Percentiles rank a stretch among this genome's conserved stretches.
Evolutionary conservation across 345 rosid genomes (phyloP).

Genomic region (Salix arbutifolia): DNA sequence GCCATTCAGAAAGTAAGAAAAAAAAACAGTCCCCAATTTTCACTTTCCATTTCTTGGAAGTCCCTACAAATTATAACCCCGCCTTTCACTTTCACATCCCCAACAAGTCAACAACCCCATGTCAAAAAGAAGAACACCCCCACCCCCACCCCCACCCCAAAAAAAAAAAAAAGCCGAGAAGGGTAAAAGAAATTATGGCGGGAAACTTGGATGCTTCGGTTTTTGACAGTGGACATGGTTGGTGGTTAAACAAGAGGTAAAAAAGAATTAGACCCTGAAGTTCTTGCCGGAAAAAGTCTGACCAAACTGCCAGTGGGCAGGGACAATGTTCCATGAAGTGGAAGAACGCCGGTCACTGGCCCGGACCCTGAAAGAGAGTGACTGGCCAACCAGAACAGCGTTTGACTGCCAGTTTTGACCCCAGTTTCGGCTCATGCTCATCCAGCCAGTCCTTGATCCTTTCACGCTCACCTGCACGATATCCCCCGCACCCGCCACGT

Average conservation of each 20-base stretch:
- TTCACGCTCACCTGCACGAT: slow-evolving; percentile 65
- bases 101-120: not conserved
- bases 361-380: slow-evolving; percentile 78
- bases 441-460: slow-evolving; percentile 69
- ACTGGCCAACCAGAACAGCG: slow-evolving; percentile 69
- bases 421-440: slow-evolving; percentile 95
- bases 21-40: slow-evolving; percentile 1
- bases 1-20: slow-evolving; percentile 1
- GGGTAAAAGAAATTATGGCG: slow-evolving; percentile 5
- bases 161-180: not conserved
- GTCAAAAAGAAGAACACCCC: not conserved
- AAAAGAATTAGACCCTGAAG: slow-evolving; percentile 56
- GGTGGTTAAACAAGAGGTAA: not conserved
- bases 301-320: slow-evolving; percentile 88
- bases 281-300: slow-evolving; percentile 88
- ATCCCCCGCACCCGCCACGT: slow-evolving; percentile 97
- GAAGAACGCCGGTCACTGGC: slow-evolving; percentile 77
- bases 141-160: not conserved
- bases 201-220: slow-evolving; percentile 8
- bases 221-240: no score
- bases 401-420: slow-evolving; percentile 98
- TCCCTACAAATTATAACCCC: not conserved
- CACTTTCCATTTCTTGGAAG: not conserved
- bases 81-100: slow-evolving; percentile 6
- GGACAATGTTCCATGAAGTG: slow-evolving; percentile 73